Evolutionary conservation across 192 early-diverging fungal genomes (phyloP).

Genomic region (Lobosporangium transversale): DNA sequence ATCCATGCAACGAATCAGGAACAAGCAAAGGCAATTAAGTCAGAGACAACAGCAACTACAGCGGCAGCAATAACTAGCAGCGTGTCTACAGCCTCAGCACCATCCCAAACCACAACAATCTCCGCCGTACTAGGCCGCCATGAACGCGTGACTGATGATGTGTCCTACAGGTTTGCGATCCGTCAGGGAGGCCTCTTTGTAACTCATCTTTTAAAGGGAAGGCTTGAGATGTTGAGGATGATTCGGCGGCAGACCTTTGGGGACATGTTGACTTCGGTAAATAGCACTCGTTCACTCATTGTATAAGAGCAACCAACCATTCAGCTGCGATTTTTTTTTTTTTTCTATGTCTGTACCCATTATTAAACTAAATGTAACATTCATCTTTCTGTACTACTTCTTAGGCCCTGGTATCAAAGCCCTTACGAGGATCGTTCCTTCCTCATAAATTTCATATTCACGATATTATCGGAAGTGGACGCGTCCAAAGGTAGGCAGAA

Average conservation of each 20-base stretch:
- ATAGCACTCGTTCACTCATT: no score
- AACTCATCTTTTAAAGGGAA: conserved; percentile 54
- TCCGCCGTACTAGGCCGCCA: conserved; percentile 2
- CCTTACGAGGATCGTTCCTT: conserved; percentile 47
- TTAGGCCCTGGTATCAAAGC: conserved; percentile 52
- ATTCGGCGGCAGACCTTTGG: conserved; percentile 55
- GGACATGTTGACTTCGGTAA: conserved; percentile 57
- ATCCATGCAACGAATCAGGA: conserved; percentile 37
- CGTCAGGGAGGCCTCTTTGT: conserved; percentile 54
- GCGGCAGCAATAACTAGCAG: not conserved
- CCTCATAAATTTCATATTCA: conserved; percentile 58
- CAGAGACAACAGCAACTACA: conserved; percentile 10
- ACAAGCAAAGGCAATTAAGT: conserved; percentile 20
- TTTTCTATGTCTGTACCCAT: no score
- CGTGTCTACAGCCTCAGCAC: not conserved
- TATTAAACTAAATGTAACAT: no score
- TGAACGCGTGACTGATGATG: conserved; percentile 36
- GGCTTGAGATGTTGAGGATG: conserved; percentile 55
- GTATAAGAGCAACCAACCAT: no score
- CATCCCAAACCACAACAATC: not conserved
- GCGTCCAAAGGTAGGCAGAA: conserved; percentile 60
- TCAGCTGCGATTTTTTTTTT: no score
- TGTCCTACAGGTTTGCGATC: conserved; percentile 54
- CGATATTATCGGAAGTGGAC: conserved; percentile 61
- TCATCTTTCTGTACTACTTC: no score